Evolutionary conservation across 129 eudicot genomes (phyloP).

Genomic region (Lonicera japonica): DNA sequence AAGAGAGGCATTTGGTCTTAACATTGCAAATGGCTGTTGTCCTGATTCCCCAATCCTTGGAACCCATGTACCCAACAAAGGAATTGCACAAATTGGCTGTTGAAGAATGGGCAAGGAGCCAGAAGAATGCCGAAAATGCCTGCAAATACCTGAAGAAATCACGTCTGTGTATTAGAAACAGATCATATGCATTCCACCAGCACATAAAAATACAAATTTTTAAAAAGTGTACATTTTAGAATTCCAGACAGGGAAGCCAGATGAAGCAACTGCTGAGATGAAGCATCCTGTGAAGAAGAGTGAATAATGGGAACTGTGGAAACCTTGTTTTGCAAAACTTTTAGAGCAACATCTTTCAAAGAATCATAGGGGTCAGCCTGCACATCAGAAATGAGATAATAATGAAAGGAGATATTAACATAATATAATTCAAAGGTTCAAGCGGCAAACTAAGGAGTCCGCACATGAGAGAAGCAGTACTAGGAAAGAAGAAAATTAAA

Average conservation of each 20-base stretch:
- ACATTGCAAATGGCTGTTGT: slow-evolving; percentile 56
- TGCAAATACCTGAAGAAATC: slow-evolving; percentile 62
- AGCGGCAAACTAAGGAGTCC: no score
- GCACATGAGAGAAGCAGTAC: no score
- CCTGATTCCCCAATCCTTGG: slow-evolving; percentile 70
- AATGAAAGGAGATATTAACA: no score
- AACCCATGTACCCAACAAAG: slow-evolving; percentile 88
- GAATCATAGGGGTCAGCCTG: slow-evolving; percentile 80
- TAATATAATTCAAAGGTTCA: no score
- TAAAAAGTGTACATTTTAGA: slow-evolving; percentile 42
- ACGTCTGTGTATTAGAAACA: slow-evolving; percentile 18
- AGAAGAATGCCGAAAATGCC: slow-evolving; percentile 71
- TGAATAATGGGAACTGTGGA: slow-evolving; percentile 62
- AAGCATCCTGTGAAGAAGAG: slow-evolving; percentile 58
- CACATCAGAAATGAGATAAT: slow-evolving; percentile 1
- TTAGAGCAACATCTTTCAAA: slow-evolving; percentile 63
- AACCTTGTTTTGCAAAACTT: slow-evolving; percentile 60
- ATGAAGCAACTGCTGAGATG: slow-evolving; percentile 66
- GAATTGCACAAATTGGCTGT: slow-evolving; percentile 69
- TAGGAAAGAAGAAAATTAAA: no score
- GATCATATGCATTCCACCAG: neutral
- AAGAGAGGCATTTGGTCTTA: slow-evolving; percentile 79
- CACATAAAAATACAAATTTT: neutral
- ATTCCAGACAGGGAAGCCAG: slow-evolving; percentile 75
- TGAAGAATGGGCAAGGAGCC: slow-evolving; percentile 77